phyloP scores from a whole-genome alignment of 768 basidiomycete genomes.

The Coprinopsis cinerea region DNA sequence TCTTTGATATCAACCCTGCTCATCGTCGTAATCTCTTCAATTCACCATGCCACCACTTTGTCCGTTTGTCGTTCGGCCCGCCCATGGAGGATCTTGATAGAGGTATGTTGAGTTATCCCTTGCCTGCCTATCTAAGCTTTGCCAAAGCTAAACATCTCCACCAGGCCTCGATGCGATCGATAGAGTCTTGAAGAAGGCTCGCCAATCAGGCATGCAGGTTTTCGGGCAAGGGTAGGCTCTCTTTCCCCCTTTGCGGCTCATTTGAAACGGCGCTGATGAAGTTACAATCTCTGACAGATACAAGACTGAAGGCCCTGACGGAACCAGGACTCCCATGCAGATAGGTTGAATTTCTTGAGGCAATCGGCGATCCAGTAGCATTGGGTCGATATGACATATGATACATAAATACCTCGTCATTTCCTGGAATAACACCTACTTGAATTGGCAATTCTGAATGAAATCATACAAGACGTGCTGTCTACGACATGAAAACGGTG shows the following conservation, averaged over 20 bases:
- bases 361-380: no score
- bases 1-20: conserved; percentile 78
- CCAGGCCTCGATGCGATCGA: conserved; percentile 82
- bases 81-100: conserved; percentile 73
- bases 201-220: conserved; percentile 48
- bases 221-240: conserved; percentile 60
- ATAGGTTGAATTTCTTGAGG: no score
- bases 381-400: neutral
- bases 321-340: no score
- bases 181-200: conserved; percentile 67
- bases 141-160: neutral
- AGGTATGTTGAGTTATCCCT: conserved; percentile 34
- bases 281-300: conserved; percentile 26
- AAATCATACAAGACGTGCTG: neutral
- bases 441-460: no score
- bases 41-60: conserved; percentile 86
- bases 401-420: no score
- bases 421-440: no score
- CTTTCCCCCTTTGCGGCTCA: neutral
- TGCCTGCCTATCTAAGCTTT: conserved; percentile 4
- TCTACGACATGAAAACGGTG: neutral
- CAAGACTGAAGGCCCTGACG: conserved; percentile 13
- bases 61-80: conserved; percentile 83
- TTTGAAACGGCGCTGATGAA: no score
- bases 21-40: conserved; percentile 87